Base-by-base conservation (phyloP, 495 filamentous ascomycete genomes). In the Glonium stellatum region DNA sequence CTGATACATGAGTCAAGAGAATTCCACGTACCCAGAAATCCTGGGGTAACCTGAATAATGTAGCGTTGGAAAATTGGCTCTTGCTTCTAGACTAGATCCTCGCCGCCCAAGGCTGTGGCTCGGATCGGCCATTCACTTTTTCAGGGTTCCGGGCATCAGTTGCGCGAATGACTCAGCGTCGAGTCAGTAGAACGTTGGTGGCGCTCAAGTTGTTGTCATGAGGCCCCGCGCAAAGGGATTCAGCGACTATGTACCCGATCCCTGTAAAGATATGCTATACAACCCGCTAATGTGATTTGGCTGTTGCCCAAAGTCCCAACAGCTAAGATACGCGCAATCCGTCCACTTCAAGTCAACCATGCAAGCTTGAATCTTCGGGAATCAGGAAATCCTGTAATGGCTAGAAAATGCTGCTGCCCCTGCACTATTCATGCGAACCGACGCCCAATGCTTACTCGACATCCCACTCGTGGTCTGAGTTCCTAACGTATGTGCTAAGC, bases 401-500 rank as follows among this genome's bases (percentile, higher is more conserved):
- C 36, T 15, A 39, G 36, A 15, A 39, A 39, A 15, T 15, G 36
- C 8, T 8, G 15, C 36, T 15, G 8, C 36, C 36, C 36, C 8
- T 21, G n/a, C 22, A 3, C 47, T 23, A 50, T 19, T 21, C 47
- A 50, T 50, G 47, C 47, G 47, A 50, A 50, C n/a, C n/a, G n/a
- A 12, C 23, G 47, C 47, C 47, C 47, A 50, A 50, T 50, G n/a
- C 23, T 54, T 65, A 68, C 5, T 65, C 62, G n/a, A 68, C 56
- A n/a, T 21, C 23, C 66, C 66, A 65, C 34, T 65, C 62, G 55
- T 65, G 62, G 63, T 58, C 69, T 25, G 64, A 67, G 53, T 64
- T 71, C 48, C 74, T 62, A 54, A 76, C 69, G 58, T 75, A 76
- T 5, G 70, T 66, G 55, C 72, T 70, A 25, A 76, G 54, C 1